These are phyloP conservation scores for Meyerozyma sp. DNA, from an alignment of 1,139 yeast species.

Conservation along the genomic window DNA sequence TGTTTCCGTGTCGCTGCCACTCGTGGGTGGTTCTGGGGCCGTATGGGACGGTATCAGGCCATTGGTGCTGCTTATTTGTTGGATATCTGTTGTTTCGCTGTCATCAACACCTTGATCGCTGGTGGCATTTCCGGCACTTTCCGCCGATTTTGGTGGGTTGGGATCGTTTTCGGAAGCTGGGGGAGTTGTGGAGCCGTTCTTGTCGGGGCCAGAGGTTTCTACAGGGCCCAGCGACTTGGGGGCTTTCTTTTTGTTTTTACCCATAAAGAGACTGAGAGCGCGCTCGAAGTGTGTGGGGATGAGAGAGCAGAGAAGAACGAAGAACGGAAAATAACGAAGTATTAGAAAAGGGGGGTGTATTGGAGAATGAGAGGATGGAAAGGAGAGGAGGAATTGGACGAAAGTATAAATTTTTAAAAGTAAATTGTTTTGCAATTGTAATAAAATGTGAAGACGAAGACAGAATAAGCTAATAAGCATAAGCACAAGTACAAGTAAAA, in stretches of 20 bases:
- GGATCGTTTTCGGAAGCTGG: not conserved
- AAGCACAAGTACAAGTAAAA: too few relatives aligned
- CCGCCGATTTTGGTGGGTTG: not conserved
- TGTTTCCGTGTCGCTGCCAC: not conserved
- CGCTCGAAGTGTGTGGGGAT: not conserved
- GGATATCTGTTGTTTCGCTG: not conserved
- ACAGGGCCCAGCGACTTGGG: not conserved
- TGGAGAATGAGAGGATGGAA: too few relatives aligned
- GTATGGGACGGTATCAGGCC: not conserved
- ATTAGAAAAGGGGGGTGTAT: too few relatives aligned
- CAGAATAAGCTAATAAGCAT: too few relatives aligned
- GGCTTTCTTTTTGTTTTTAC: not conserved
- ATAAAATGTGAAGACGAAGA: too few relatives aligned
- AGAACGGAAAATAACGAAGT: not conserved
- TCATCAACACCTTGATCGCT: not conserved
- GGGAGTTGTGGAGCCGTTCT: not conserved
- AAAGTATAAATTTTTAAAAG: too few relatives aligned
- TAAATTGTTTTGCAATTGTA: too few relatives aligned
- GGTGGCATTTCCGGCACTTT: not conserved
- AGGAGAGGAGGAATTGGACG: too few relatives aligned
- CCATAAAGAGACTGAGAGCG: not conserved
- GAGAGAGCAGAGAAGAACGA: not conserved
- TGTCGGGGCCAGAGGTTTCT: not conserved
- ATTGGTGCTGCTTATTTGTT: not conserved
- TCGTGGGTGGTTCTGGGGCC: not conserved